Base-by-base conservation (phyloP, 192 early-diverging fungal genomes). In the Umbelopsis sp. region DNA sequence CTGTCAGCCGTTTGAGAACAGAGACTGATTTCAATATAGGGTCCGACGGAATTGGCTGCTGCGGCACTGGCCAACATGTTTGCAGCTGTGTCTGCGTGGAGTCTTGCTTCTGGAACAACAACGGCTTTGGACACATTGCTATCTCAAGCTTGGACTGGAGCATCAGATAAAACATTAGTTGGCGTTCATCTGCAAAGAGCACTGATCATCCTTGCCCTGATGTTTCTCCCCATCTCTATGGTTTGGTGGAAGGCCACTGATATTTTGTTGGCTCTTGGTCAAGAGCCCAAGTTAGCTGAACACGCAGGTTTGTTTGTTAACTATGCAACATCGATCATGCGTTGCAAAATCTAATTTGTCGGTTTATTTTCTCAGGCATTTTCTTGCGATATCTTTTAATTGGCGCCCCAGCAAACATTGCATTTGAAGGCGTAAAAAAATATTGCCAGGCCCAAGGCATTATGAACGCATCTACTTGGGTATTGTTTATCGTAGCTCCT, bases 391-490 rank as follows among this genome's bases (percentile, higher is more conserved):
- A 83, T 25, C 81, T 91, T 25, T 73, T 96, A 37, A 75, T 90
- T 2, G 93, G 94, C 2, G 85, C 90, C 33, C 87, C 91, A 33
- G 90, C 94, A 3, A 89, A 83, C 78, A 78, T 97, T 77, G 82
- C 86, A 20, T 91, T 92, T 84, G 95, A 97, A 68, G 92, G 91
- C 74, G 73, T 95, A 52, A 93, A 94, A 74, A 86, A 93, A 67
- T 97, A 85, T 71, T 81, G 97, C 23, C 93, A 97, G 72, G 89
- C 91, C 1, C 97, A 98, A 82, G 95, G 91, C 67, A 90, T 91
- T 6, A 66, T 71, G 58, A 81, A 76, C 30, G 93, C 93, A 1
- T 86, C 84, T 41, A 92, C 94, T n/a, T 84, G 81, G 68, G 87
- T 95, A 11, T 80, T 94, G 30, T 25, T 90, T 18, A 79, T 90